Percentiles rank a stretch among this genome's conserved stretches.
phyloP scores from a whole-genome alignment of 148 eudicot genomes.

The Arbutus unedo region DNA sequence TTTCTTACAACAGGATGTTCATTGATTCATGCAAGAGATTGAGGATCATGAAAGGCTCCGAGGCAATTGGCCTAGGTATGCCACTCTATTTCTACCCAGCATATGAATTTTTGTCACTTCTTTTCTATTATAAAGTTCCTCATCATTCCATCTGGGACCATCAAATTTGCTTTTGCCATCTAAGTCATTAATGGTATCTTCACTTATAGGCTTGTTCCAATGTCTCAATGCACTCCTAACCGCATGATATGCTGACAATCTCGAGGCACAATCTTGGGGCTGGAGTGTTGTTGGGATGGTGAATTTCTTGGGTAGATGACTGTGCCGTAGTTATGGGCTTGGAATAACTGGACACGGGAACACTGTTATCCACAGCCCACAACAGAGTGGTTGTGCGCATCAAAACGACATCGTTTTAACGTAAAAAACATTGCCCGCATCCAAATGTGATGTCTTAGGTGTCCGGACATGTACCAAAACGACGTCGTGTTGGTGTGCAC shows the following conservation, averaged over 20 bases:
- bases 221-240: neutral
- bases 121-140: neutral
- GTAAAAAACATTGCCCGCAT: no score
- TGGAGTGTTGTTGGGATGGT: neutral
- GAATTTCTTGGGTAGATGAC: neutral
- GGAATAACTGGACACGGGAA: neutral
- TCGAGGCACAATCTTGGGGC: neutral
- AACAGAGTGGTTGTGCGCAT: no score
- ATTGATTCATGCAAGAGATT: constrained; percentile 46
- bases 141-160: neutral
- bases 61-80: constrained; percentile 59
- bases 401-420: no score
- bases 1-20: constrained; percentile 34
- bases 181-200: neutral
- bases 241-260: neutral
- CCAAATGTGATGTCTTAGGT: no score
- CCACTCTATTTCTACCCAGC: neutral
- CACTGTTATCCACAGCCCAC: no score
- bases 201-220: neutral
- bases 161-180: neutral
- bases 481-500: no score
- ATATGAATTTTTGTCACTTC: neutral
- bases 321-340: neutral
- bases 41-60: constrained; percentile 64
- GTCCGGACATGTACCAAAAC: no score